A percentile compares a stretch with the other conserved stretches of the same genome.
Evolutionary conservation across 768 basidiomycete genomes (phyloP).

Genomic region (Ramaria rubella): DNA sequence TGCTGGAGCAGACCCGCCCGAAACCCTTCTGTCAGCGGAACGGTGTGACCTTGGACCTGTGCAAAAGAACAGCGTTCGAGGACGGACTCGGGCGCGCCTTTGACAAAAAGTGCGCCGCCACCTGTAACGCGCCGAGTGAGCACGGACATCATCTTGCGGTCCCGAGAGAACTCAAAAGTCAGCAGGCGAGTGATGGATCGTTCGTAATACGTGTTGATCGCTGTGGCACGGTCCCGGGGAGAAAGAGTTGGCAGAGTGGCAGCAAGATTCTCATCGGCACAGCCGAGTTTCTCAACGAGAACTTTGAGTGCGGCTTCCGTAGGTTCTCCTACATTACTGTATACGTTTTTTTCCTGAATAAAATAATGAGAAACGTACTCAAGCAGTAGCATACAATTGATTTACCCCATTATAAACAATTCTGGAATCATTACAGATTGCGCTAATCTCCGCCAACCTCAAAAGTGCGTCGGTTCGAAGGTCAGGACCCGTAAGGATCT

Average conservation of each 20-base stretch:
- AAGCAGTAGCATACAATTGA: neutral
- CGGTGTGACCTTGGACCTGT: slow-evolving; percentile 53
- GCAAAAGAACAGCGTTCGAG: slow-evolving; percentile 81
- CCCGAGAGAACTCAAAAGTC: slow-evolving; percentile 96
- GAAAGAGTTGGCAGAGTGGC: slow-evolving; percentile 53
- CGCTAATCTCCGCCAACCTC: slow-evolving; percentile 83
- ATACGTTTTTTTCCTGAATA: slow-evolving; percentile 66
- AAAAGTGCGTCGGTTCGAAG: slow-evolving; percentile 64
- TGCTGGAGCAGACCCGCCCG: slow-evolving; percentile 55
- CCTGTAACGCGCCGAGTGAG: slow-evolving; percentile 52
- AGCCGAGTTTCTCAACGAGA: slow-evolving; percentile 89
- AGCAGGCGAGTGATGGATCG: slow-evolving; percentile 67
- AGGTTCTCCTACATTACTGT: slow-evolving; percentile 87
- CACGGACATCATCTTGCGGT: slow-evolving; percentile 99
- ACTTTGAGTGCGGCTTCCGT: slow-evolving; percentile 97
- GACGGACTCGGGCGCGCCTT: slow-evolving; percentile 94
- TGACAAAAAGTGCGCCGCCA: slow-evolving; percentile 77
- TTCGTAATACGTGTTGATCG: slow-evolving; percentile 81
- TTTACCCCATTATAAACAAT: slow-evolving; percentile 76
- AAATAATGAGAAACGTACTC: neutral
- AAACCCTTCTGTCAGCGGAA: slow-evolving; percentile 59
- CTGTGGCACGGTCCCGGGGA: slow-evolving; percentile 62
- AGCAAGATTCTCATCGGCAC: slow-evolving; percentile 50
- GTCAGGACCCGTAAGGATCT: slow-evolving; percentile 43
- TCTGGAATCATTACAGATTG: slow-evolving; percentile 93